Evolutionary conservation across 2,329 filamentous ascomycete species (phyloP), one percentile per base, ranked within the genome.

Genomic region (Knufia fluminis): DNA sequence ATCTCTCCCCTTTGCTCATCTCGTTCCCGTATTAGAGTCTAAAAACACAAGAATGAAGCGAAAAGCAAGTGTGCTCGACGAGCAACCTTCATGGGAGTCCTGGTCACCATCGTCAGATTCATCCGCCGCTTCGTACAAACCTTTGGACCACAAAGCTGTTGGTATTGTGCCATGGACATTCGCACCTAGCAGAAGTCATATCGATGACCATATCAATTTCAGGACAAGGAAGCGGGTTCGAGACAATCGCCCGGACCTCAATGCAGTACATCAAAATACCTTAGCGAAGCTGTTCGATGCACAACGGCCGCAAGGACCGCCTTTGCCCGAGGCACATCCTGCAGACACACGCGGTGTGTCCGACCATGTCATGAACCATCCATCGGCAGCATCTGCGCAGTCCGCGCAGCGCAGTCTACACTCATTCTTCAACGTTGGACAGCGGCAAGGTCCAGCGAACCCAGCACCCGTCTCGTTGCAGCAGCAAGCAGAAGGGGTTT

Each of bases 211-310:
- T 56, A 69, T 79, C 39, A 70, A 75, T 56, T 73, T 71, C 53
- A 73, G 79, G 16, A 82, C 79, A 49, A 69, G 74, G 52, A 82
- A 82, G 63, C 66, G 79, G 28, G 71, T 76, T 55, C 70, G 78
- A 51, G 73, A 81, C 60, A 73, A 76, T 58, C 69, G 78, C 39
- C 79, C 78, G 0, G 71, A 78, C 48, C 77, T 79, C 48, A 65
- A 71, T 48, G 62, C 68, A 14, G 70, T 82, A 38, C 54, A 57
- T 46, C 54, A 57, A 20, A 50, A 55, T 28, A 60, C 58, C 3
- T 31, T 60, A 32, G 51, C 42, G 35, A 57, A 55, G 41, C 52
- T 60, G 12, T 59, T 53, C 45, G 51, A 55, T 24, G 58, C 55
- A 4, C 57, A 59, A 35, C 48, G 52, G 14, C 43, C 54, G 23